Evolutionary conservation across 2,329 filamentous ascomycete species (phyloP), one percentile per base, ranked within the genome.

Genomic region (Rhynchosporium agropyri): DNA sequence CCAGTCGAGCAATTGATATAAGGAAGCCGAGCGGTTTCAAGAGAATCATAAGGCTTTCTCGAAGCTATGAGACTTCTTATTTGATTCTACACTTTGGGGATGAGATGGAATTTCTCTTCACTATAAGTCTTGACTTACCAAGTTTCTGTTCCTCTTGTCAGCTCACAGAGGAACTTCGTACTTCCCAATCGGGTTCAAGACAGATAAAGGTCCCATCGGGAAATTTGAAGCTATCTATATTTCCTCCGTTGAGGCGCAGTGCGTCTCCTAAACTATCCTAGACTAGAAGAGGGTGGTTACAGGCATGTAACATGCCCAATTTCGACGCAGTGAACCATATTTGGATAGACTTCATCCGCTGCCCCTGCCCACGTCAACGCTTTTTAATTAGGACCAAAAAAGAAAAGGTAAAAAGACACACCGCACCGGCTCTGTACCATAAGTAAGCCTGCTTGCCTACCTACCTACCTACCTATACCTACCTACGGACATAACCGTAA

Each of bases 181-280:
- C 10, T 33, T 42, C 54, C 54, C 38, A 10, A 57, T 57, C 26
- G 28, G 40, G 40, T 46, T 28, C n/a, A 46, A n/a, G 29, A 10
- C 26, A 45, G 54, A 57, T 46, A 57, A 45, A 57, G 3, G 26
- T 57, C 20, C 26, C 13, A 5, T 57, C 54, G 48, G 20, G 60
- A 65, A 58, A 65, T 63, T 63, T 61, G 63, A 63, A 58, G 61
- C 53, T 59, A 59, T 61, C 63, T 61, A 63, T 61, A 58, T 10
- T 36, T 8, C 20, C 38, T 56, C 48, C 33, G 58, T 63, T 63
- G 51, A 51, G 57, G 57, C 50, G 57, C 53, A 61, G 53, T 45
- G 57, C 53, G 59, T n/a, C 49, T 42, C 50, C 31, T 33, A 15
- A 40, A 26, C 28, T 10, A 42, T n/a, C 4, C 7, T 40, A 45